Evolutionary conservation across 805 yeast species (phyloP).

Genomic region (Schwanniomyces vanrijiae): DNA sequence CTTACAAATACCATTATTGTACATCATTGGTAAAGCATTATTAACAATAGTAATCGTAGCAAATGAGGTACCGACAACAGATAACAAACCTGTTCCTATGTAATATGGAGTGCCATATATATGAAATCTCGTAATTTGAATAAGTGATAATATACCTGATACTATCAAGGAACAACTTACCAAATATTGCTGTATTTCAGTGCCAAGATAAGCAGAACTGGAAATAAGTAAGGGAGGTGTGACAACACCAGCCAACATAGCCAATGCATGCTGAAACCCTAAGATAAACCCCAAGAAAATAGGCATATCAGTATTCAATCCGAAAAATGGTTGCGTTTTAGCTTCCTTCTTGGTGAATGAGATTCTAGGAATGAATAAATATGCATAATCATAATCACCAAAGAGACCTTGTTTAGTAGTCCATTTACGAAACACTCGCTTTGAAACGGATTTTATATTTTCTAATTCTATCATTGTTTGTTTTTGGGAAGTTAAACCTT

Average conservation of each 20-base stretch:
- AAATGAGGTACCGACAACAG: constrained; percentile 90
- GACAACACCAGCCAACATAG: constrained; percentile 91
- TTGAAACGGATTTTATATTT: constrained; percentile 13
- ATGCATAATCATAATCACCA: constrained; percentile 85
- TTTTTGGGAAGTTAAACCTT: neutral
- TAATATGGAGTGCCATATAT: constrained; percentile 71
- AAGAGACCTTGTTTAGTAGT: constrained; percentile 77
- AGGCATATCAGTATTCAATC: constrained; percentile 79
- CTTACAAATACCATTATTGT: constrained; percentile 52
- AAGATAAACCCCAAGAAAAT: constrained; percentile 70
- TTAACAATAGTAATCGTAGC: constrained; percentile 81
- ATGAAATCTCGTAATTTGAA: constrained; percentile 72
- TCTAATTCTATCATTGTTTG: constrained; percentile 2
- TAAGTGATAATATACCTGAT: constrained; percentile 56
- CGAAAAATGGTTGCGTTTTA: constrained; percentile 77
- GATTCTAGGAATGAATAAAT: constrained; percentile 74
- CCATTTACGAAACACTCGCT: constrained; percentile 40
- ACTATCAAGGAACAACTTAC: constrained; percentile 38
- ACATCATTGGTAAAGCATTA: constrained; percentile 80
- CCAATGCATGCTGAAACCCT: constrained; percentile 84
- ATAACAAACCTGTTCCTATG: constrained; percentile 83
- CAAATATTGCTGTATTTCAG: constrained; percentile 36
- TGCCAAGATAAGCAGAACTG: constrained; percentile 55
- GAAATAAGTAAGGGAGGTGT: constrained; percentile 81
- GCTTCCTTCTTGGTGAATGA: constrained; percentile 57